Base-by-base conservation (phyloP, 2,329 filamentous ascomycete species). In the Colletotrichum caudatum region DNA sequence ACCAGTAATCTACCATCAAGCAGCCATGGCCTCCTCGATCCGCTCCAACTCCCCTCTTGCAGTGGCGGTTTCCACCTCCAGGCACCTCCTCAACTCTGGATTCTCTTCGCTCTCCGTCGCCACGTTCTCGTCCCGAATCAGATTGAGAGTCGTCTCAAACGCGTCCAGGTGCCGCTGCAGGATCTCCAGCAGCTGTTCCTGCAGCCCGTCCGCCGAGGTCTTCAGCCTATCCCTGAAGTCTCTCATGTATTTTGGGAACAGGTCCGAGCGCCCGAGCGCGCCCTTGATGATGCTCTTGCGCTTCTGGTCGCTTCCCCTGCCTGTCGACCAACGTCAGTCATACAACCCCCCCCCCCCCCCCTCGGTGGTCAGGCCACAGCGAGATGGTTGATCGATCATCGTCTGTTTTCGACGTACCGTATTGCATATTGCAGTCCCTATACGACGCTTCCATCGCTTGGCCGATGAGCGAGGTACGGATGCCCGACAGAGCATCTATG, bases 381-480 rank as follows among this genome's bases (percentile, higher is more conserved):
- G 18, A 1, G 20, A 0, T n/a, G 14, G 16, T 39, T 39, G 9
- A 48, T 4, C 5, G 9, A 48, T 12, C 46, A 48, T 23, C 20
- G 20, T 48, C 46, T 23, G 46, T 20, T 29, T 57, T 1, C 12
- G 29, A 35, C 75, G 73, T 74, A 82, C 82, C 82, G 6, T 33
- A 59, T 57, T 84, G 78, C 1, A 20, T n/a, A 6, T 74, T 81
- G 57, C 78, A 80, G 1, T 12, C 64, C 6, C 54, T 60, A 46
- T 85, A 85, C 0, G 80, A 74, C 0, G 29, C 23, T 44, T 82
- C 77, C 82, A 85, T 82, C 0, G 76, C 74, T 63, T 77, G 67
- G 0, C 81, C 81, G 5, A 84, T 78, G 14, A 81, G 75, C 0
- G 83, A 83, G 1, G 78, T 84, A 20, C 77, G 76, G 20, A 84